Conservation (phyloP, 2,329 filamentous ascomycete genomes). For the Aspergillus viridinutans region DNA sequence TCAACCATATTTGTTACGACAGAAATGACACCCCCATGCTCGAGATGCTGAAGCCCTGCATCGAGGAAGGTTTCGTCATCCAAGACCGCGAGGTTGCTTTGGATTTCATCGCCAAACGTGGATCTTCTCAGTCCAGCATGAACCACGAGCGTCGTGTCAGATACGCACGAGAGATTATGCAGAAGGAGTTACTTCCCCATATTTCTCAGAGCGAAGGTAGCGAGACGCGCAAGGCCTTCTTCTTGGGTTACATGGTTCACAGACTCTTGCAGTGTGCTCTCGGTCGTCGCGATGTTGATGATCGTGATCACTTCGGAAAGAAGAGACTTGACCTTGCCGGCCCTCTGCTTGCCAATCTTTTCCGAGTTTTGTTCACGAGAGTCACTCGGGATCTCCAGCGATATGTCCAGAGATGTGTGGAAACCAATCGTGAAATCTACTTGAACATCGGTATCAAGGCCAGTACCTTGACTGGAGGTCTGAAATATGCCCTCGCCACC, state of each 20-base stretch:
- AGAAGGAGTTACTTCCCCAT: conserved; percentile 94
- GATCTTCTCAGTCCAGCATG: conserved; percentile 65
- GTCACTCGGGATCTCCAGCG: conserved; percentile 87
- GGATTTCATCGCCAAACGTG: conserved; percentile 93
- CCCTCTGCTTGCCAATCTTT: conserved; percentile 90
- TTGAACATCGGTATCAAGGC: conserved; percentile 87
- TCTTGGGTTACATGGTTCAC: conserved; percentile 98
- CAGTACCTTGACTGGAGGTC: conserved; percentile 82
- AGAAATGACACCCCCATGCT: conserved; percentile 94
- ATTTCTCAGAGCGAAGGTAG: conserved; percentile 94
- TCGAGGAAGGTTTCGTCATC: conserved; percentile 94
- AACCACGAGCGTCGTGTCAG: conserved; percentile 83
- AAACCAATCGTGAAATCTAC: conserved; percentile 84
- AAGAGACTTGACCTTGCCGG: conserved; percentile 95
- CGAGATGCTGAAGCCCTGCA: conserved; percentile 94
- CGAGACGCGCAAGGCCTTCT: conserved; percentile 95
- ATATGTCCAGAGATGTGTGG: conserved; percentile 88
- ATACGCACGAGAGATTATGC: conserved; percentile 88
- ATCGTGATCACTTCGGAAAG: conserved; percentile 98
- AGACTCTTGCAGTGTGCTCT: conserved; percentile 89
- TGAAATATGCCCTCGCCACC: conserved; percentile 95
- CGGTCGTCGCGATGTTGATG: conserved; percentile 88
- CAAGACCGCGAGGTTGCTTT: conserved; percentile 92
- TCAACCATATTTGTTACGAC: conserved; percentile 97
- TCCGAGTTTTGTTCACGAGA: conserved; percentile 85